phyloP scores from a whole-genome alignment of 495 filamentous ascomycete genomes.

The Aspergillus conjunctus region DNA sequence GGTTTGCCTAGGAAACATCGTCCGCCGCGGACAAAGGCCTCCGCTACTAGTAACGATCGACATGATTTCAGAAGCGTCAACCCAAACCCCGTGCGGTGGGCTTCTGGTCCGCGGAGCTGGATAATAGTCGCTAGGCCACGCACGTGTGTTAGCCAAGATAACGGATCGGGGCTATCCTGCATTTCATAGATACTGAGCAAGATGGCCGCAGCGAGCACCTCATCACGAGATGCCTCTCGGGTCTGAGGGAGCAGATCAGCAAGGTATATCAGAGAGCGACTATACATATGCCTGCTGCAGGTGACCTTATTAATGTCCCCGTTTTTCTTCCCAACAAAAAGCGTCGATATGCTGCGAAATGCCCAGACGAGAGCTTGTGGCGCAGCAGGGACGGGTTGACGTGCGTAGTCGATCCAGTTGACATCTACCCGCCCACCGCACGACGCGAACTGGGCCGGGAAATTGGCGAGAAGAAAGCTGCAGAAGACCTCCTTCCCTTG shows the following conservation, averaged over 20 bases:
- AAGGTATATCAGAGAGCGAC: constrained; percentile 16
- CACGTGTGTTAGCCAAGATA: constrained; percentile 33
- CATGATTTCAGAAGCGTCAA: constrained; percentile 27
- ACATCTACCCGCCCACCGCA: constrained; percentile 15
- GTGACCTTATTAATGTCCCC: constrained; percentile 13
- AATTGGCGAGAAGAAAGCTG: constrained; percentile 18
- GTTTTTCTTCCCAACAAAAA: constrained; percentile 16
- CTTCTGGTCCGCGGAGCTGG: constrained; percentile 27
- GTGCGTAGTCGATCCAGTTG: constrained; percentile 19
- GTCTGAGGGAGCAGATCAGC: constrained; percentile 12
- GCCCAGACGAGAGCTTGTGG: constrained; percentile 19
- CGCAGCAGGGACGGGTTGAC: constrained; percentile 1
- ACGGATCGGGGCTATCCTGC: constrained; percentile 25
- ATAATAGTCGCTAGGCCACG: constrained; percentile 33
- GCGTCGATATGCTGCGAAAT: constrained; percentile 13
- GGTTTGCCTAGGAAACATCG: constrained; percentile 29
- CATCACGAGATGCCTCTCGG: constrained; percentile 12
- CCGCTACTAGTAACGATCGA: constrained; percentile 28
- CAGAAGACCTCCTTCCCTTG: constrained; percentile 25
- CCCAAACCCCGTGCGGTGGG: constrained; percentile 29
- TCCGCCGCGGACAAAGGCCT: constrained; percentile 25
- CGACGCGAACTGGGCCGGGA: constrained; percentile 22
- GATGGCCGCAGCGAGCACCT: constrained; percentile 24
- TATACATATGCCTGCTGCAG: constrained; percentile 25
- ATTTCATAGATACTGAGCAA: constrained; percentile 34